Base-by-base conservation (phyloP, 2,329 filamentous ascomycete species). In the Cryphonectria nitschkei region DNA sequence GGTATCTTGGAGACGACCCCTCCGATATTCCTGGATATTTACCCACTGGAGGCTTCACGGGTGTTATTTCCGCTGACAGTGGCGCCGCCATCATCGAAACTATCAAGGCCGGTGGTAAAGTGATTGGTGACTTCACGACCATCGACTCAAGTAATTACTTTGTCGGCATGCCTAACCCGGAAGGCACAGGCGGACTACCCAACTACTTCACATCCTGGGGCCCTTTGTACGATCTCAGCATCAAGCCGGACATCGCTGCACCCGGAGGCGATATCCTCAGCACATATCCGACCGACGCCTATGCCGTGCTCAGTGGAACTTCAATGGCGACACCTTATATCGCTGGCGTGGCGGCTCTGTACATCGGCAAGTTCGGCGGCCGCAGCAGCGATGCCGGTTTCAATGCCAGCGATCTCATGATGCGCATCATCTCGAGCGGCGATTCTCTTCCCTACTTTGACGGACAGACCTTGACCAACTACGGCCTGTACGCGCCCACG, bases 261-360 rank as follows among this genome's bases (percentile, higher is more conserved):
- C 81, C 81, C 2, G 81, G 82, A 58, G 80, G 81, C 16, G 77
- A 80, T 14, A 84, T 84, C 65, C 76, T 84, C 41, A 82, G 81
- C 16, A 84, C 82, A 1, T 84, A 79, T 68, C 73, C 72, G 1
- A 70, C 74, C n/a, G 73, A 71, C 8, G 67, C 70, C 5, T 85
- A 85, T 68, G 79, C 79, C 46, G 78, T 83, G 9, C 75, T 83
- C 37, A 82, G 79, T 61, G 84, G 84, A 52, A 86, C 84, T 1
- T 84, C 82, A 2, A 85, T 86, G 84, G 81, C 83, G 5, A 79
- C 79, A 26, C 83, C 83, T 9, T 82, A 82, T 63, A 77, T 83
- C 8, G 82, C 83, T 16, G 83, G 82, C 4, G 76, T 81, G 6
- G 79, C 77, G 3, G 79, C 78, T 34, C 72, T 80, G 2, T 79